These are phyloP conservation scores for Komagataella ulmi DNA, from an alignment of 805 yeast genomes.

Conservation along the genomic window DNA sequence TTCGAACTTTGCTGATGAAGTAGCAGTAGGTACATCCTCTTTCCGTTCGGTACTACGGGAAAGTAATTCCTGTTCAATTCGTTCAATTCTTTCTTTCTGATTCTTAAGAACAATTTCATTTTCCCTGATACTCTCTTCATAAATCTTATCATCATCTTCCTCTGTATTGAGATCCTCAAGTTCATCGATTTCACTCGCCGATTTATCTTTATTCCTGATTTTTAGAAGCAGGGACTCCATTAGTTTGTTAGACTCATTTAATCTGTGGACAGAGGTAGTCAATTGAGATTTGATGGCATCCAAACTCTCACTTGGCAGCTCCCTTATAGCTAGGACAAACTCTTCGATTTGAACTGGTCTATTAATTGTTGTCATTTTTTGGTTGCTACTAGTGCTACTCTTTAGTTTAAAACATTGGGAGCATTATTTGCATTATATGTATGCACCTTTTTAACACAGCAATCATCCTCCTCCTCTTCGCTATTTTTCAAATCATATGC, in stretches of 20 bases:
- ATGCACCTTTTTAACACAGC: neutral
- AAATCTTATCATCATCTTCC: constrained; percentile 34
- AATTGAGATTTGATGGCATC: constrained; percentile 18
- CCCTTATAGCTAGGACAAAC: constrained; percentile 15
- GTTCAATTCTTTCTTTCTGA: constrained; percentile 31
- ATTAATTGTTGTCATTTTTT: neutral
- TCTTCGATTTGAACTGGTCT: constrained; percentile 15
- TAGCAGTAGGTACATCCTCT: neutral
- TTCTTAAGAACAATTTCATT: constrained; percentile 40
- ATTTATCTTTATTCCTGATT: constrained; percentile 4
- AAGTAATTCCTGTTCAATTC: constrained; percentile 32
- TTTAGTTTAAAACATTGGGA: too few relatives aligned
- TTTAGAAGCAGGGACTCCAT: constrained; percentile 28
- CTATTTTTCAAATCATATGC: neutral
- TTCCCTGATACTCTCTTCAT: constrained; percentile 40
- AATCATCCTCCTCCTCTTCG: neutral
- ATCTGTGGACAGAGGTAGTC: constrained; percentile 27
- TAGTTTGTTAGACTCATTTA: constrained; percentile 37
- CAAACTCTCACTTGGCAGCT: constrained; percentile 30
- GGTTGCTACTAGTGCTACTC: neutral
- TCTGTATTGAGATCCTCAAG: constrained; percentile 25
- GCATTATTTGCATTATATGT: neutral
- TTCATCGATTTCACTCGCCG: constrained; percentile 10
- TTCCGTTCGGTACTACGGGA: constrained; percentile 20
- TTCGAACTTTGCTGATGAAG: neutral